Evolutionary conservation across 192 early-diverging fungal species (phyloP).

Genomic region (Chytriomyces sp.): DNA sequence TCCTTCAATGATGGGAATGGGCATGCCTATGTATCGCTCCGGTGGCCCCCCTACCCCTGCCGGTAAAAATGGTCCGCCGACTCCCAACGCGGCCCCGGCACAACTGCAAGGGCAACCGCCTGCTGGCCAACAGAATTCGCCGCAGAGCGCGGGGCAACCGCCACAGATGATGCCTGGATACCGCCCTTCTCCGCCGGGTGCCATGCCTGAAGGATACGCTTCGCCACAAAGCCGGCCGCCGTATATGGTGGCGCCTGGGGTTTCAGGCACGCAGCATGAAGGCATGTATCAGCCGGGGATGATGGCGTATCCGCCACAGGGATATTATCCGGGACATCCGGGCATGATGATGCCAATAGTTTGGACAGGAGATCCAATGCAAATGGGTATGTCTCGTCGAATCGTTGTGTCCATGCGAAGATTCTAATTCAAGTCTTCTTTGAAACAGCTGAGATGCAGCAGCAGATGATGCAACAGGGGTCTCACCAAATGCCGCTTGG

Average conservation of each 20-base stretch:
- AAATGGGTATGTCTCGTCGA: conserved; percentile 19
- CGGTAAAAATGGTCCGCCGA: conserved; percentile 20
- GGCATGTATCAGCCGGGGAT: conserved; percentile 12
- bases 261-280: neutral
- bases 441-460: conserved; percentile 29
- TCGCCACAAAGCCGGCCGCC: conserved; percentile 13
- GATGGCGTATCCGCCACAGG: conserved; percentile 23
- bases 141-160: neutral
- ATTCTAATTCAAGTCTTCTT: neutral
- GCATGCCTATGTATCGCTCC: neutral
- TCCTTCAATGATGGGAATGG: conserved; percentile 33
- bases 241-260: neutral
- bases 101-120: conserved; percentile 6
- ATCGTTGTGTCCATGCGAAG: neutral
- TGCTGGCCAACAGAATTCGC: neutral
- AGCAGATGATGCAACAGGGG: conserved; percentile 19
- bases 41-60: neutral
- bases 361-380: conserved; percentile 24
- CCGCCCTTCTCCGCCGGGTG: neutral
- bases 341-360: conserved; percentile 20
- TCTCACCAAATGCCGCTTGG: conserved; percentile 12
- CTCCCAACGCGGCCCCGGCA: conserved; percentile 1
- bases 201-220: neutral
- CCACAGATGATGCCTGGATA: neutral
- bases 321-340: conserved; percentile 24